Evolutionary conservation across 1,139 yeast genomes (phyloP).

Genomic region (Yamadazyma epiphylla): DNA sequence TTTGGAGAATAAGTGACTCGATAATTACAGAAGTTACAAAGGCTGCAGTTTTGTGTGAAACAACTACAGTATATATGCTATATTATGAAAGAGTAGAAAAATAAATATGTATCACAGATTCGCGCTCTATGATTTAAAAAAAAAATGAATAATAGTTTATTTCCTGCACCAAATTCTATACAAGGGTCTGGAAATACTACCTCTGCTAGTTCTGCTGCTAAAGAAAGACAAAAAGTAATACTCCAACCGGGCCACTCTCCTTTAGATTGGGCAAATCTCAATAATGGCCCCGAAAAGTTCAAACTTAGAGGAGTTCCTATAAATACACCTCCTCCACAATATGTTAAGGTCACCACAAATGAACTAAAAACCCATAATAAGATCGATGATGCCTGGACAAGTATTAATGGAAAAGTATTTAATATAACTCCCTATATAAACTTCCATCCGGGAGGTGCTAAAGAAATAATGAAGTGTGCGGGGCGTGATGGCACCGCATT

Average conservation of each 20-base stretch:
- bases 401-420: slow-evolving; percentile 75
- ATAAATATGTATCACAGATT: too few relatives aligned
- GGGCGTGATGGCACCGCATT: slow-evolving; percentile 82
- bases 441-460: slow-evolving; percentile 92
- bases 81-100: slow-evolving; percentile 63
- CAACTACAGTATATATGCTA: slow-evolving; percentile 74
- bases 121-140: too few relatives aligned
- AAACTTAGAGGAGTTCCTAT: slow-evolving; percentile 38
- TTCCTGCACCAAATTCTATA: slow-evolving; percentile 39
- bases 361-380: slow-evolving; percentile 60
- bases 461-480: slow-evolving; percentile 73
- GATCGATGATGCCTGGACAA: slow-evolving; percentile 79
- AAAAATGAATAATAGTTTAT: slow-evolving; percentile 11
- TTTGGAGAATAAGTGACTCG: slow-evolving; percentile 86
- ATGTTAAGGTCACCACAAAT: slow-evolving; percentile 51
- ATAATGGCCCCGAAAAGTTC: slow-evolving; percentile 24
- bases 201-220: slow-evolving; percentile 11
- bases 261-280: slow-evolving; percentile 75
- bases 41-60: slow-evolving; percentile 61
- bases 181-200: slow-evolving; percentile 24
- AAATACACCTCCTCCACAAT: slow-evolving; percentile 40
- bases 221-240: slow-evolving; percentile 45
- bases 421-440: slow-evolving; percentile 77
- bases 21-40: slow-evolving; percentile 60
- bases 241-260: slow-evolving; percentile 82